Percentiles rank a stretch among this genome's conserved stretches.
Conservation (phyloP, 257 asterid genomes). For the Penstemon barbatus region DNA sequence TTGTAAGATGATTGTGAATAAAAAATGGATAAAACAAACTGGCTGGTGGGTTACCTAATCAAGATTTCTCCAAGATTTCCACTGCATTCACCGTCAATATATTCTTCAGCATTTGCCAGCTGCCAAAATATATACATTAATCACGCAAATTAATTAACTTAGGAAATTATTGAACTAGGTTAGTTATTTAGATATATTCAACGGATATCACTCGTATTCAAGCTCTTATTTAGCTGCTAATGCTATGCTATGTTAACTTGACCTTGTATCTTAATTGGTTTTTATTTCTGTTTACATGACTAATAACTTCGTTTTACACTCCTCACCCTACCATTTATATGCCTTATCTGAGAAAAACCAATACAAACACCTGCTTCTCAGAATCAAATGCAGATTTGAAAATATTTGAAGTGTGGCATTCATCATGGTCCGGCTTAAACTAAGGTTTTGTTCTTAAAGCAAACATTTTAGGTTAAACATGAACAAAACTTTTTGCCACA, state of each 20-base stretch:
- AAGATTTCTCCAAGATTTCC: slow-evolving; percentile 95
- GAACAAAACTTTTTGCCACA: neutral
- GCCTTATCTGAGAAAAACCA: too few species aligned
- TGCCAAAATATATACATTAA: slow-evolving; percentile 32
- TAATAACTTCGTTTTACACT: neutral
- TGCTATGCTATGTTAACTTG: neutral
- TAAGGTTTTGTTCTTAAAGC: neutral
- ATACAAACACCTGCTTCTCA: neutral
- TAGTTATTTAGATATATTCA: neutral
- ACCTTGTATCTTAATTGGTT: too few species aligned
- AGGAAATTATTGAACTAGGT: neutral
- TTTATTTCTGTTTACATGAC: neutral
- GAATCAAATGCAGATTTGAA: neutral
- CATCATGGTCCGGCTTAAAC: neutral
- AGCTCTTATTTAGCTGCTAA: neutral
- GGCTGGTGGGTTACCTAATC: slow-evolving; percentile 45
- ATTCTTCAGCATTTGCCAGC: slow-evolving; percentile 97
- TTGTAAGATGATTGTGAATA: neutral
- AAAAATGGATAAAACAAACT: neutral
- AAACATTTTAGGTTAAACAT: neutral
- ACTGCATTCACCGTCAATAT: slow-evolving; percentile 75
- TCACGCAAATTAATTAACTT: neutral
- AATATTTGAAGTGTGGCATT: too few species aligned
- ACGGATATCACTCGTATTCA: neutral
- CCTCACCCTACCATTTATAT: neutral